Evolutionary conservation across 2,329 filamentous ascomycete genomes (phyloP), one percentile per base, ranked within the genome.

Genomic region (Colletotrichum sp.): DNA sequence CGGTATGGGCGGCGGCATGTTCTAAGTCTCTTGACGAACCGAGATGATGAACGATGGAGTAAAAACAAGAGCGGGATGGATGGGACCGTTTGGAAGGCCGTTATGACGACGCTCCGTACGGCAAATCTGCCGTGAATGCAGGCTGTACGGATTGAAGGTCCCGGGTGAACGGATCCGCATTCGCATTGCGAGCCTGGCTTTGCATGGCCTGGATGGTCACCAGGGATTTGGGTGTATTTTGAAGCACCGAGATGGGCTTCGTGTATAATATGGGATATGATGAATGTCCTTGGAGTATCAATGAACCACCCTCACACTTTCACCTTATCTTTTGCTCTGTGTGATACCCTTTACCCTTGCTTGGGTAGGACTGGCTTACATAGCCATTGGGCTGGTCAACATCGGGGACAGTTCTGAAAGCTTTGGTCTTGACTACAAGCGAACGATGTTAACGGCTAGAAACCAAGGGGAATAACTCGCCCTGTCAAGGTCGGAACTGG

Each of bases 1-100:
- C 55, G 89, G 87, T 43, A 87, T 85, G n/a, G 89, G 86, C 58
- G 89, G 87, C 58, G 90, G 89, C 30, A 87, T 92, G 78, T 83
- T 84, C 70, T 82, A 80, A 78, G 80, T 43, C 16, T 26, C 28
- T 34, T 38, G n/a, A 32, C 32, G 68, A 55, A 34, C 24, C 38
- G 61, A 32, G 61, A 26, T 13, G 58, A 64, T 34, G 28, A 21
- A n/a, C 32, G 32, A 36, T 18, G 61, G 21, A 38, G 61, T 15
- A 43, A 24, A 34, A 64, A 10, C n/a, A 64, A 13, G n/a, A 36
- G 60, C 60, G 60, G 32, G n/a, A 58, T 26, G 55, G 55, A 52
- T 52, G 43, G 43, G 43, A 52, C n/a, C n/a, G 43, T 52, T 21
- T 52, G 43, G 10, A 52, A 52, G 10, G 43, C 43, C 43, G 43